phyloP scores from a whole-genome alignment of 2,329 filamentous ascomycete genomes.

The Aspergillus hiratsukae region DNA sequence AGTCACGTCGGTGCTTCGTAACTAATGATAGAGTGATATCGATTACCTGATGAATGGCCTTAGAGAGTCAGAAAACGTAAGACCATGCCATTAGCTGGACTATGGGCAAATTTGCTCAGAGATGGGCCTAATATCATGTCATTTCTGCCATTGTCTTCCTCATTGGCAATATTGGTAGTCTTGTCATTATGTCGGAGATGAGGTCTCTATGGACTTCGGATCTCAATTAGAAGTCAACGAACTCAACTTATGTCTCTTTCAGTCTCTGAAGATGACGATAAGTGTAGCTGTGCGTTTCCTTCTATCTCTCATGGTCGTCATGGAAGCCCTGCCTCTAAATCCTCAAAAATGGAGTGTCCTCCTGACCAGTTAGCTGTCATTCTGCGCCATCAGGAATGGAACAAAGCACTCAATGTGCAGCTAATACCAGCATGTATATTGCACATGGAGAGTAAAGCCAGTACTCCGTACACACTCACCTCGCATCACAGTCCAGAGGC shows the following conservation, averaged over 20 bases:
- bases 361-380: no score
- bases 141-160: neutral
- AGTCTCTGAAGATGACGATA: no score
- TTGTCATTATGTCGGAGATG: neutral
- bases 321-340: neutral
- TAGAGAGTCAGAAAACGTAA: neutral
- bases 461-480: neutral
- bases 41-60: neutral
- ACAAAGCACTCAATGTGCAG: neutral
- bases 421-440: neutral
- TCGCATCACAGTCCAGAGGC: no score
- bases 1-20: neutral
- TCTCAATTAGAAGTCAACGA: no score
- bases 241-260: neutral
- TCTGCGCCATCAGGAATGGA: neutral
- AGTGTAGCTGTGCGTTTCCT: neutral
- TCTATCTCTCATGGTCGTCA: neutral
- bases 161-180: neutral
- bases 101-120: neutral
- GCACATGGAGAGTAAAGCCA: neutral
- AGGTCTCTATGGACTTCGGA: neutral
- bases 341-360: neutral
- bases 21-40: no score
- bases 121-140: neutral
- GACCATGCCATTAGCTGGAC: neutral